A percentile compares a stretch with the other conserved stretches of the same genome.
These are phyloP conservation scores for Marvania coccoides DNA, from an alignment of 139 green algal genomes.

Conservation along the genomic window DNA sequence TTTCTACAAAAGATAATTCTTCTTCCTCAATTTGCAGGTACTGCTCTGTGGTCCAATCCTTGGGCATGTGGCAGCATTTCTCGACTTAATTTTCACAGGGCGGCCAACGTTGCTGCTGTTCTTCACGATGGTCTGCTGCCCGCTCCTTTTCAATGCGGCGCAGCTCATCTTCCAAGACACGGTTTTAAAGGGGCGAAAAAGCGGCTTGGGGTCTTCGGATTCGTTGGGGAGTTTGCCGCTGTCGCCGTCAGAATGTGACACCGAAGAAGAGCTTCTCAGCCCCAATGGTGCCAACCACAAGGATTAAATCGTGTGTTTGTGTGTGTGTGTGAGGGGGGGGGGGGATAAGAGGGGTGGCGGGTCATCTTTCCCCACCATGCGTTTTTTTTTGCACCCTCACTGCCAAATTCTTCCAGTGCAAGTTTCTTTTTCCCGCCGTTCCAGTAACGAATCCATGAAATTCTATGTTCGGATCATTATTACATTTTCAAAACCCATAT, in stretches of 20 bases:
- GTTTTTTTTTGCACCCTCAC: neutral
- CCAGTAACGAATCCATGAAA: no score
- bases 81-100: slow-evolving; percentile 38
- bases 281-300: no score
- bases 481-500: no score
- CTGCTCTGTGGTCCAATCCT: no score
- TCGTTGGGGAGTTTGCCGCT: no score
- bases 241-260: no score
- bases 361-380: neutral
- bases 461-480: no score
- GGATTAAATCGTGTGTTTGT: no score
- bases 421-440: neutral
- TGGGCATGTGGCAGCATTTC: neutral
- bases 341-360: neutral
- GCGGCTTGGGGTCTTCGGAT: no score
- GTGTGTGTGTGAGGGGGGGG: neutral
- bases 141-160: slow-evolving; percentile 46
- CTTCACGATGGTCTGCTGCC: slow-evolving; percentile 50
- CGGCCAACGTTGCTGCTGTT: slow-evolving; percentile 37
- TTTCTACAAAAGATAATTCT: no score
- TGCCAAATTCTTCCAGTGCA: neutral
- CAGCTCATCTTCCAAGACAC: slow-evolving; percentile 27
- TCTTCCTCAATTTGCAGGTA: slow-evolving; percentile 9
- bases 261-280: no score
- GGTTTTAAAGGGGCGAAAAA: neutral